Conservation (phyloP, 768 basidiomycete genomes). For the Leccinum truebloodii region DNA sequence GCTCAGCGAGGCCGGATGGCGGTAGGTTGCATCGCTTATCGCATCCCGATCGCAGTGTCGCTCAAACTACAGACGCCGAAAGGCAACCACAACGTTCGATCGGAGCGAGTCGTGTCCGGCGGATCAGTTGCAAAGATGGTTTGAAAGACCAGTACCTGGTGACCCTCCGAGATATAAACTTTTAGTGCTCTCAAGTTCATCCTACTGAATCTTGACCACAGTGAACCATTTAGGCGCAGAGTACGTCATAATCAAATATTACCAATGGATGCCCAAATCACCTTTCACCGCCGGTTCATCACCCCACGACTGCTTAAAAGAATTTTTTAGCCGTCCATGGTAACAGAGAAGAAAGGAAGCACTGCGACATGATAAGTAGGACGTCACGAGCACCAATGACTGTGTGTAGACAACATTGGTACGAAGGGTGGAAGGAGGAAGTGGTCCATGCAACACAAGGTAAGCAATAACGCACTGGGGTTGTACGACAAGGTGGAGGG, state of each 20-base stretch:
- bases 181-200: conserved; percentile 73
- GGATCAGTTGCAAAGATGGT: conserved; percentile 84
- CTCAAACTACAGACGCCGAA: conserved; percentile 95
- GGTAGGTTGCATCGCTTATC: conserved; percentile 75
- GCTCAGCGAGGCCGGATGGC: conserved; percentile 70
- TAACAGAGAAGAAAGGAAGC: not conserved
- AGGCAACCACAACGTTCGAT: conserved; percentile 69
- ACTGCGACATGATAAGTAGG: no score
- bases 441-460: no score
- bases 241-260: not conserved
- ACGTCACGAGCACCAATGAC: no score
- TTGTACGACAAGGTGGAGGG: not conserved
- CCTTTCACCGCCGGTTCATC: not conserved
- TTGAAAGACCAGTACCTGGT: conserved; percentile 90
- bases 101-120: conserved; percentile 71
- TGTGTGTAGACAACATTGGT: no score
- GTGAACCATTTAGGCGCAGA: not conserved
- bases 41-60: conserved; percentile 64
- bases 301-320: not conserved
- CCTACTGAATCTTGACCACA: conserved; percentile 83
- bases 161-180: conserved; percentile 37
- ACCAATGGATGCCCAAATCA: not conserved
- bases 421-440: no score
- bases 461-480: not conserved
- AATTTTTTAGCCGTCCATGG: not conserved